Base-by-base conservation (phyloP, 2,329 filamentous ascomycete species). In the Fusarium phyllophilum region DNA sequence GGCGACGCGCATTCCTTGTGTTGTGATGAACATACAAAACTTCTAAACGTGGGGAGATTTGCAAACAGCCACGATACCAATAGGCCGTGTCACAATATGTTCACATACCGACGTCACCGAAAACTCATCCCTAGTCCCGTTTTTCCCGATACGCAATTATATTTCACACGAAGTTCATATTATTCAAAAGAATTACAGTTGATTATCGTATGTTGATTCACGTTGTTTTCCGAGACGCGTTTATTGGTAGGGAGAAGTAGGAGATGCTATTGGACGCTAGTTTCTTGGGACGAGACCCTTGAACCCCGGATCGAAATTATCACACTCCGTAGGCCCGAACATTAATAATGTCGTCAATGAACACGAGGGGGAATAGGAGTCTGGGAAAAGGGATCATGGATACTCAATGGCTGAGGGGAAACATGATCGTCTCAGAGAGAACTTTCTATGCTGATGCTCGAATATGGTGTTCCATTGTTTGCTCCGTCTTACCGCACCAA, bases 31-130 rank as follows among this genome's bases (percentile, higher is more conserved):
- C 65, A 45, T 48, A 38, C 26, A 36, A 36, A 46, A 39, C 44
- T 57, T 46, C 59, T 41, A 31, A 46, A 65, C 36, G 41, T 57
- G 54, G 58, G 44, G 67, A 59, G 64, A 75, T 69, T 69, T 70
- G 54, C 56, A 54, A 62, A 33, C 68, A 67, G 72, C 72, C 72
- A 74, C 72, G 72, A 74, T 75, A 75, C 64, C 72, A 56, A 12
- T 29, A 55, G n/a, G n/a, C 44, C 51, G 41, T 73, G 24, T 49
- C 58, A 66, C 44, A 66, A 57, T 45, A 66, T 66, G 22, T 4
- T 42, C 51, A 26, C 72, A 73, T 74, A 68, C 72, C 72, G 56
- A 73, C 63, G 44, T 66, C 68, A 66, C 52, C 5, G 31, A 14
- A 31, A 62, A 49, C 2, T 4, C 44, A 39, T 45, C 68, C 68